A percentile compares a stretch with the other conserved stretches of the same genome.
These are phyloP conservation scores for Rhodofomes roseus DNA, from an alignment of 1,284 basidiomycete species.

Conservation along the genomic window DNA sequence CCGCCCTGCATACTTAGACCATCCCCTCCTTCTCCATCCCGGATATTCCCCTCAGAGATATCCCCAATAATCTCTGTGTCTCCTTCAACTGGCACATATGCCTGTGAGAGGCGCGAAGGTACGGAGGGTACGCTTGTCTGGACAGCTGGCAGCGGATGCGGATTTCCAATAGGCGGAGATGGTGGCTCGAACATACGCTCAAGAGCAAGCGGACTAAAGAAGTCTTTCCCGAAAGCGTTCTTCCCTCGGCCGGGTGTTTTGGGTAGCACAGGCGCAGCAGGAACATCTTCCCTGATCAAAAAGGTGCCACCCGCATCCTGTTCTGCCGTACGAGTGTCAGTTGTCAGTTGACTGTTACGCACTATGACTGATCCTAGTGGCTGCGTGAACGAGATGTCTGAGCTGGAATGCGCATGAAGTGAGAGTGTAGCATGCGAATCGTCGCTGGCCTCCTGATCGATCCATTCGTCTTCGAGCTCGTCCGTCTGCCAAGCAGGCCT, in stretches of 20 bases:
- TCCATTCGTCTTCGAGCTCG: conserved; percentile 53
- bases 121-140: conserved; percentile 27
- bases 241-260: conserved; percentile 62
- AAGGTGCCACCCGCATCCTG: conserved; percentile 61
- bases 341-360: conserved; percentile 37
- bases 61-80: conserved; percentile 7
- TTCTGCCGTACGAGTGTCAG: conserved; percentile 27
- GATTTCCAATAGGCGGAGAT: conserved; percentile 50
- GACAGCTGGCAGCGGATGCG: conserved; percentile 19
- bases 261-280: conserved; percentile 49
- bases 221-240: conserved; percentile 67
- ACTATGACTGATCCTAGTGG: conserved; percentile 52
- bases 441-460: conserved; percentile 28
- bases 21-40: conserved; percentile 2
- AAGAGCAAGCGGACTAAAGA: conserved; percentile 81
- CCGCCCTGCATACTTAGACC: conserved; percentile 11
- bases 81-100: conserved; percentile 20
- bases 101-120: conserved; percentile 35
- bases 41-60: background rate
- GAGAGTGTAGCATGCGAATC: conserved; percentile 10
- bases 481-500: conserved; percentile 51
- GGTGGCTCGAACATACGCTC: conserved; percentile 92
- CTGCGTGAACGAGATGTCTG: conserved; percentile 54
- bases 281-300: conserved; percentile 71
- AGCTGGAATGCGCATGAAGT: conserved; percentile 37